Conservation (phyloP, 1,284 basidiomycete genomes). For the Pyrrhoderma noxium region DNA sequence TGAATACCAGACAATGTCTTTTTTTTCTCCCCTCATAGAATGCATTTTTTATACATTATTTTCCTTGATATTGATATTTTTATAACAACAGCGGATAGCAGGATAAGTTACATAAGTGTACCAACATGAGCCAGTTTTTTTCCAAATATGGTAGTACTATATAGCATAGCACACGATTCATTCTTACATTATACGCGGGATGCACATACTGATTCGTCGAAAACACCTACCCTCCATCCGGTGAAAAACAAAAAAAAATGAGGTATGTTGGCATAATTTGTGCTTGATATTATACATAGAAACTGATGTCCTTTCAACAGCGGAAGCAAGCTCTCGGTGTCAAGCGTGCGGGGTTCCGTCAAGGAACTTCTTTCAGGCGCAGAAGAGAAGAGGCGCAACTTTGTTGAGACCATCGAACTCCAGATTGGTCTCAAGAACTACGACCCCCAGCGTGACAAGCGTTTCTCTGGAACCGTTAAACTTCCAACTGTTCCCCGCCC, state of each 20-base stretch:
- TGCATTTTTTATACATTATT: too few species aligned
- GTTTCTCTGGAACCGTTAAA: conserved; percentile 97
- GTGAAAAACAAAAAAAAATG: conserved; percentile 14
- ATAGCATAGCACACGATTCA: too few species aligned
- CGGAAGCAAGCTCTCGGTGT: conserved; percentile 82
- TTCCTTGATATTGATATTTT: too few species aligned
- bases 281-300: background rate
- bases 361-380: conserved; percentile 75
- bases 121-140: too few species aligned
- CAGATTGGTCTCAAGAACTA: conserved; percentile 99
- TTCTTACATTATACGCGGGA: too few species aligned
- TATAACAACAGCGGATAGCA: too few species aligned
- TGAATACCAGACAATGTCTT: too few species aligned
- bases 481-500: conserved; percentile 96
- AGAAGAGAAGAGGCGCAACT: conserved; percentile 81
- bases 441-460: conserved; percentile 92
- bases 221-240: conserved; percentile 14
- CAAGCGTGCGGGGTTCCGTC: conserved; percentile 97
- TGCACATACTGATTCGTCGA: background rate
- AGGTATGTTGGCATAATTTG: conserved; percentile 7
- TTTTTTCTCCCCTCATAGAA: too few species aligned
- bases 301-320: conserved; percentile 15
- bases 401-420: conserved; percentile 90
- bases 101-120: too few species aligned
- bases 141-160: background rate